Evolutionary conservation across 2,329 filamentous ascomycete genomes (phyloP), one percentile per base, ranked within the genome.

Genomic region (Bipolaris zeicola): DNA sequence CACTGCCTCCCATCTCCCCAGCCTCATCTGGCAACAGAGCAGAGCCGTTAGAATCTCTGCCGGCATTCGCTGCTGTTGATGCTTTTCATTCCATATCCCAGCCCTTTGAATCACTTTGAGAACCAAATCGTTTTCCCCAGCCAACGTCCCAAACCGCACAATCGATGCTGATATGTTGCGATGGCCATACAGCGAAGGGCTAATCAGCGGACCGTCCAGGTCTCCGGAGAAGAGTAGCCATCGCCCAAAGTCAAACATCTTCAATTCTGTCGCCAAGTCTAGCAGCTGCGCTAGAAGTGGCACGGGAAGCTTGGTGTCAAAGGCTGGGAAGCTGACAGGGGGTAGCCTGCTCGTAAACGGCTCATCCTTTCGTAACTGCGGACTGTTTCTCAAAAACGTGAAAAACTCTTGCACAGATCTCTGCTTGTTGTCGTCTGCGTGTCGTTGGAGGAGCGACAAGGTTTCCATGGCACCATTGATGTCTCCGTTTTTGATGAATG

Each of bases 151-250:
- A 62, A 84, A 86, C 16, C 81, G 79, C 33, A 86, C 76, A 26
- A 87, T 73, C 0, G 83, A 79, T 11, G 84, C 80, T 2, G 81
- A 78, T 22, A 87, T 72, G 45, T 74, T 73, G 28, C 78, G 78
- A 58, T 84, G 72, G 2, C 65, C 66, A 61, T 85, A 86, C 24
- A 79, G 60, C 18, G 67, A 65, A 11, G 67, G 62, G 20, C 78
- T 71, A 22, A 87, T 83, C 2, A 82, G 58, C n/a, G 83, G 82
- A 0, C 82, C 83, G 61, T 86, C 83, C 13, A 83, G 61, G 60
- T 84, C 83, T 8, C 78, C 64, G 0, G 79, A 80, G 52, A 80
- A 79, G 1, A 87, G 71, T 11, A 87, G 71, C 80, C 81, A 85
- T 31, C 79, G 76, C 3, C 81, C 84, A 50, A 87, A 75, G 14